A percentile compares a stretch with the other conserved stretches of the same genome.
Conservation (phyloP, 495 filamentous ascomycete genomes). For the Aspergillus taichungensis region DNA sequence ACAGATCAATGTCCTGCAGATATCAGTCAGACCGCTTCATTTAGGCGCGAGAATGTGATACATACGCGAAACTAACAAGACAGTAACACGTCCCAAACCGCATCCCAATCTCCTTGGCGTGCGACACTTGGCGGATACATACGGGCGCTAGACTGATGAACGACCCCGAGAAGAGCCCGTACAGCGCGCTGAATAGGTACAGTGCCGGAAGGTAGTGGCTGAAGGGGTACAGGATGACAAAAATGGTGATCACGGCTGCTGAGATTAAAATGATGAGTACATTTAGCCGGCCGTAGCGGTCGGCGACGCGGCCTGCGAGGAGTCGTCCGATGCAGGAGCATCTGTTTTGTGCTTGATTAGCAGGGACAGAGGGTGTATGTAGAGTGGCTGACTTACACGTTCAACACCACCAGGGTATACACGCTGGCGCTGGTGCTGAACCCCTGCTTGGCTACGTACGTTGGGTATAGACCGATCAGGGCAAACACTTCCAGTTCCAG, state of each 20-base stretch:
- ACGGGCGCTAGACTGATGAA: constrained; percentile 56
- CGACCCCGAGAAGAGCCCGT: constrained; percentile 53
- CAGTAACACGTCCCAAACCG: constrained; percentile 60
- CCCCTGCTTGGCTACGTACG: constrained; percentile 35
- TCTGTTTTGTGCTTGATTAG: constrained; percentile 5
- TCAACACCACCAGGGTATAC: constrained; percentile 25
- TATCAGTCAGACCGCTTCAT: background rate
- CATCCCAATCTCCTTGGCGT: constrained; percentile 53
- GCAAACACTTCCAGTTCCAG: too few relatives aligned
- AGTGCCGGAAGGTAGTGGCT: constrained; percentile 39
- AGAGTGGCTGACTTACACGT: constrained; percentile 15
- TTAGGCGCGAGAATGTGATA: background rate
- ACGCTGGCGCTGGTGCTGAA: constrained; percentile 27
- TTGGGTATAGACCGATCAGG: constrained; percentile 39
- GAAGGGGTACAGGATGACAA: constrained; percentile 51
- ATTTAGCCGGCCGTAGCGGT: constrained; percentile 66
- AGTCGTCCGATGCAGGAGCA: constrained; percentile 51
- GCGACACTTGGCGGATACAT: constrained; percentile 53
- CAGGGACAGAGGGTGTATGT: background rate
- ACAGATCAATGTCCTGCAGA: constrained; percentile 26
- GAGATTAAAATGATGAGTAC: constrained; percentile 29
- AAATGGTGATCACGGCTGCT: constrained; percentile 40
- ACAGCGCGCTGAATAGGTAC: constrained; percentile 49
- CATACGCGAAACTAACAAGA: constrained; percentile 52
- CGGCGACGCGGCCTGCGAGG: constrained; percentile 58